Evolutionary conservation across 2,329 filamentous ascomycete species (phyloP), one percentile per base, ranked within the genome.

Genomic region (Fusarium luffae): DNA sequence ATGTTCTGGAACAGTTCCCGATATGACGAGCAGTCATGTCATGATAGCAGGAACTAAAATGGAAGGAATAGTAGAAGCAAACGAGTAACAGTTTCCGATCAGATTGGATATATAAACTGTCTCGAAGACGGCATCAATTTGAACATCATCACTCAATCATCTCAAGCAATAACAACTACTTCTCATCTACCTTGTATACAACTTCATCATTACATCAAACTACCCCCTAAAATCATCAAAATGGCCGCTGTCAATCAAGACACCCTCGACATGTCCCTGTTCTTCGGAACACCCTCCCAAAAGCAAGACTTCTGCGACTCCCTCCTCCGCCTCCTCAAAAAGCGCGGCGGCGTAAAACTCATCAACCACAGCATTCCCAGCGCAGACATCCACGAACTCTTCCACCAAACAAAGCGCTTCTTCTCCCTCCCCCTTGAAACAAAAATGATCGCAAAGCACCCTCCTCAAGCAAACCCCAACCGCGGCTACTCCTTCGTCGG

Each of bases 401-500:
- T 76, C 10, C 7, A 59, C 1, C 60, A 79, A 69, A 77, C 70
- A 18, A 64, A 66, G 7, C 67, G 61, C 27, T 79, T 80, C 70
- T 81, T 80, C 54, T 63, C 68, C 13, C 67, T 80, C 0, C 72
- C 78, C 3, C 72, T 75, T n/a, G 70, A 66, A 12, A 73, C 74
- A 34, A 80, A 80, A 46, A 73, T 77, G 51, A 74, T 76, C 25
- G 75, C 74, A 19, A 74, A 78, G 55, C 76, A 78, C 51, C 74
- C 79, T 51, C 66, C 76, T 42, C 70, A 79, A 46, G 68, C 77
- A 11, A 79, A 77, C 74, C 77, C 78, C 55, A 78, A 81, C 63
- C 76, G 79, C 4, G 79, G 79, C 2, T 81, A 79, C 63, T 79
- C 77, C 41, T 77, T 75, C 51, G 73, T 77, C 43, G 79, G 75